These are phyloP conservation scores for Groenewaldozyma sp. DNA, from an alignment of 1,139 yeast genomes.

Conservation along the genomic window DNA sequence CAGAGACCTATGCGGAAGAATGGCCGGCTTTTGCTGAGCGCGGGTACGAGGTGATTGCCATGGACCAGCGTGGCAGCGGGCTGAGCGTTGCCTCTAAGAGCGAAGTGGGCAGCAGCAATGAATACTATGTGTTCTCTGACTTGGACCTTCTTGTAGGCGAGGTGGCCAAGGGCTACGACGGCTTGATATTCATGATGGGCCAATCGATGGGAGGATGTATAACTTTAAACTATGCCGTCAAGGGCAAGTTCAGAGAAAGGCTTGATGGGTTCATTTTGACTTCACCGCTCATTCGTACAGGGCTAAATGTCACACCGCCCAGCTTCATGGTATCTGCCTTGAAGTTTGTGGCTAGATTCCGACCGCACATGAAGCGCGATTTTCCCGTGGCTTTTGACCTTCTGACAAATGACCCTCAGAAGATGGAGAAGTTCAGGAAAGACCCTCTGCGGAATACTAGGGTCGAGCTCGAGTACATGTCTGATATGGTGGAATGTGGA, in stretches of 20 bases:
- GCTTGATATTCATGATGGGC: conserved; percentile 52
- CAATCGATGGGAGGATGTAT: conserved; percentile 98
- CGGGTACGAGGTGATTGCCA: conserved; percentile 71
- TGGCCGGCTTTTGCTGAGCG: conserved; percentile 47
- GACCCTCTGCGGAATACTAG: conserved; percentile 31
- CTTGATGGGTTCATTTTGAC: conserved; percentile 50
- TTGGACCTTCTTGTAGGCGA: conserved; percentile 50
- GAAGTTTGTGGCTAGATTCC: conserved; percentile 39
- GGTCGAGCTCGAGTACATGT: conserved; percentile 43
- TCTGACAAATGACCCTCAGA: conserved; percentile 43
- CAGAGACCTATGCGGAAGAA: conserved; percentile 39
- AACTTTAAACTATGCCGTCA: conserved; percentile 59
- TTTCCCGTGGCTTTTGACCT: conserved; percentile 47
- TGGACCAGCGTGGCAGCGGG: conserved; percentile 89
- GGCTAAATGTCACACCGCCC: conserved; percentile 48
- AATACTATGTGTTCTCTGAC: conserved; percentile 53
- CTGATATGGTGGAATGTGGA: conserved; percentile 64
- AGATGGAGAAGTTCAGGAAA: conserved; percentile 17
- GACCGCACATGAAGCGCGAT: conserved; percentile 50
- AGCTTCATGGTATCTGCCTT: conserved; percentile 37
- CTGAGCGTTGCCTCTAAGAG: conserved; percentile 46
- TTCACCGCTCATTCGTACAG: conserved; percentile 61
- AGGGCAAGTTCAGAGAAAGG: conserved; percentile 48
- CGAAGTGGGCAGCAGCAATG: conserved; percentile 58
- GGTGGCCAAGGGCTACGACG: conserved; percentile 27